Conservation (phyloP, 306 rosid genomes). For the barrel medic (Medicago truncatula) region DNA sequence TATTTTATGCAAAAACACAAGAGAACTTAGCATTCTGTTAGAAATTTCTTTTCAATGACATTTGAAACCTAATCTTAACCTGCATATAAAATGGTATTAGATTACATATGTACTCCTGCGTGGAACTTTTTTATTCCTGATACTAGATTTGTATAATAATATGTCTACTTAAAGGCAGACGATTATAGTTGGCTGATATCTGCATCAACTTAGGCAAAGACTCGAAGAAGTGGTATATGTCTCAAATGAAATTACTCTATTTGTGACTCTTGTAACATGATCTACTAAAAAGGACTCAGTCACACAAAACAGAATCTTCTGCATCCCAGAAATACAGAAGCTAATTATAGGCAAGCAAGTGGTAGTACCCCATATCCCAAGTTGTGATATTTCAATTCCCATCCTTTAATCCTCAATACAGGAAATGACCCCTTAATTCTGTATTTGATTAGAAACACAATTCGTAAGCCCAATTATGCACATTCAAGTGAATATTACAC, state of each 20-base stretch:
- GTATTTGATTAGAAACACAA: neutral
- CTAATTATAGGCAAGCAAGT: too few species aligned
- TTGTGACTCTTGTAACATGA: neutral
- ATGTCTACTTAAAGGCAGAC: neutral
- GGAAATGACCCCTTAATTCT: neutral
- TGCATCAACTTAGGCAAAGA: neutral
- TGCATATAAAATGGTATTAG: slow-evolving; percentile 1
- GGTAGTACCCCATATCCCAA: too few species aligned
- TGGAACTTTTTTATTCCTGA: neutral
- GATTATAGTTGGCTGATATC: neutral
- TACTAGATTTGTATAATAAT: neutral
- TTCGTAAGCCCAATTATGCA: neutral
- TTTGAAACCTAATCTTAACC: slow-evolving; percentile 21
- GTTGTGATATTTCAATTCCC: neutral
- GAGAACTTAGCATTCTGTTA: slow-evolving; percentile 2
- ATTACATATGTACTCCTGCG: slow-evolving; percentile 1
- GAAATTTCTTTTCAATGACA: neutral
- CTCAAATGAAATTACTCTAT: slow-evolving; percentile 9
- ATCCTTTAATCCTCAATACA: slow-evolving; percentile 4
- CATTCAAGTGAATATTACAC: neutral
- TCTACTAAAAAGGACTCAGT: slow-evolving; percentile 18
- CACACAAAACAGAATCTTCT: neutral
- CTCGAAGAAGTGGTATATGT: slow-evolving; percentile 3
- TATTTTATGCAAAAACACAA: slow-evolving; percentile 24
- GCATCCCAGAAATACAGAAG: slow-evolving; percentile 6